Conservation (phyloP, 2,329 filamentous ascomycete genomes). For the Penicillium sp. region DNA sequence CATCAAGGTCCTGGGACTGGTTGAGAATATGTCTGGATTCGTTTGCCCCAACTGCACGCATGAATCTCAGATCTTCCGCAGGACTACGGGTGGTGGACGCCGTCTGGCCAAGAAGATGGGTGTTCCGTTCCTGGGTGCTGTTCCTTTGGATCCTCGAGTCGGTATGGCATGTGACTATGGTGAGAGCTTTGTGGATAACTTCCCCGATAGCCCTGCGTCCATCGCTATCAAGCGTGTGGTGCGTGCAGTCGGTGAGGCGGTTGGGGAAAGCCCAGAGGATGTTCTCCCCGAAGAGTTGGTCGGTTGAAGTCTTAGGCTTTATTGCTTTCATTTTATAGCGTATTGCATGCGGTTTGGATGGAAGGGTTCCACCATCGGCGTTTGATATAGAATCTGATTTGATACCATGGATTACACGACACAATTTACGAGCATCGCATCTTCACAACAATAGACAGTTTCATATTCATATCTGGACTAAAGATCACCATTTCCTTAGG, state of each 20-base stretch:
- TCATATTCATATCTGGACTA: background rate
- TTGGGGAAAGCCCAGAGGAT: slow-evolving; percentile 58
- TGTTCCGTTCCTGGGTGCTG: slow-evolving; percentile 81
- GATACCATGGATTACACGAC: slow-evolving; percentile 17
- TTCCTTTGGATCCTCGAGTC: slow-evolving; percentile 88
- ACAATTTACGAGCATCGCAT: slow-evolving; percentile 2
- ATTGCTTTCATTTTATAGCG: slow-evolving; percentile 17
- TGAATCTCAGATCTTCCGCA: slow-evolving; percentile 75
- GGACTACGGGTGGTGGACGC: slow-evolving; percentile 82
- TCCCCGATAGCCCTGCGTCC: slow-evolving; percentile 88
- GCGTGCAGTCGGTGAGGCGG: slow-evolving; percentile 60
- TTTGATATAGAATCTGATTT: slow-evolving; percentile 21
- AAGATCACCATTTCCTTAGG: too few species aligned
- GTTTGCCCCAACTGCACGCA: slow-evolving; percentile 90
- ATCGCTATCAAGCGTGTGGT: slow-evolving; percentile 77
- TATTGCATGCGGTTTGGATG: slow-evolving; percentile 18
- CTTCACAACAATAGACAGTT: background rate
- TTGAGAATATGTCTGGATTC: slow-evolving; percentile 98
- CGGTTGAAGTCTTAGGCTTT: slow-evolving; percentile 19
- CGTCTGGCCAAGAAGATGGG: slow-evolving; percentile 78
- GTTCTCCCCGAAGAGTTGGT: slow-evolving; percentile 37
- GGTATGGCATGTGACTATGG: slow-evolving; percentile 96
- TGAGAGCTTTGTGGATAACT: slow-evolving; percentile 93
- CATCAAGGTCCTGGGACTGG: slow-evolving; percentile 79
- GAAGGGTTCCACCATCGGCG: slow-evolving; percentile 12